Base-by-base conservation (phyloP, 2,329 filamentous ascomycete species). In the Pyrenophora teres region DNA sequence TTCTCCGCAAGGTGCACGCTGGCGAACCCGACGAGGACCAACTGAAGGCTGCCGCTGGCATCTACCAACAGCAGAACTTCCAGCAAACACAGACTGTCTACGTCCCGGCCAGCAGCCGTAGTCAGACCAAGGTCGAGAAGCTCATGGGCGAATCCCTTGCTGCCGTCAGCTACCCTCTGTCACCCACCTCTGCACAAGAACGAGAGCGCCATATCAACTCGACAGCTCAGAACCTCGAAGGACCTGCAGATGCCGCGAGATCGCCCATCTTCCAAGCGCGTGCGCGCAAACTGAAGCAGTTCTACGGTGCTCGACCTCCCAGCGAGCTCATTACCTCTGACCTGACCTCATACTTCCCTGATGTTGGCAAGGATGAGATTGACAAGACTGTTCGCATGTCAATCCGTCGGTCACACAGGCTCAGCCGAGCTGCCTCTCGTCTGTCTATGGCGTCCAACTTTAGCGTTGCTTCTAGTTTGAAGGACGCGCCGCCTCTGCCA, bases 321-420 rank as follows among this genome's bases (percentile, higher is more conserved):
- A 97, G 93, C 77, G 94, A 99, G 78, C 84, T 99, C 71, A 99
- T 99, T 69, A 93, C 93, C 21, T 96, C 94, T 18, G 94, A 99
- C 70, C 80, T 99, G 53, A 94, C 91, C 1, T 96, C 92, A 0
- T 99, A 97, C 79, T 99, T 99, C 81, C 94, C 94, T 0, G 92
- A 96, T 67, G 93, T 97, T 66, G 87, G 92, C 42, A 87, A 90
- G 49, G 92, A 96, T 70, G 91, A 96, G 64, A 97, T 99, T 70
- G 94, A 97, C 73, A 89, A 92, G 63, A 97, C 94, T 0, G 92
- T 96, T 57, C 89, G 94, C 41, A 84, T 97, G 75, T 97, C 93
- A 0, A 88, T 97, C 74, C 85, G 93, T 62, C 85, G 94, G 62
- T 97, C 93, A 35, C 90, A 90, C 46, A 88, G 94, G 46, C 81